A percentile compares a stretch with the other conserved stretches of the same genome.
Evolutionary conservation across 2,329 filamentous ascomycete genomes (phyloP).

Genomic region (Penicillium psychrosexuale): DNA sequence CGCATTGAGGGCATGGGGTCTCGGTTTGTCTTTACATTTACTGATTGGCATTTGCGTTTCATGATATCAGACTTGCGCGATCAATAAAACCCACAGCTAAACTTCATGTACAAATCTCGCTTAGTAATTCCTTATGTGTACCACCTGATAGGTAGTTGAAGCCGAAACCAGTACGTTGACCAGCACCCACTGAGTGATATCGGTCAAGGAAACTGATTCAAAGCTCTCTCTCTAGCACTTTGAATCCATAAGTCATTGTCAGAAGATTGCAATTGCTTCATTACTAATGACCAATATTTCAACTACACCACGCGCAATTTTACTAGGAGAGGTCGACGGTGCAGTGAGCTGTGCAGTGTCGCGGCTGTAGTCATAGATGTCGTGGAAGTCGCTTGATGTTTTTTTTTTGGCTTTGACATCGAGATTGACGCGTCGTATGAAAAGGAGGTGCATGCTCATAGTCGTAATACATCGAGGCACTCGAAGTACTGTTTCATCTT

Average conservation of each 20-base stretch:
- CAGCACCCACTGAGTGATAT: background rate
- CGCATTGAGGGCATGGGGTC: conserved; percentile 14
- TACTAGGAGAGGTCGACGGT: background rate
- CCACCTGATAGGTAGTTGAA: background rate
- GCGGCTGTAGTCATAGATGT: background rate
- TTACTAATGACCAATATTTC: background rate
- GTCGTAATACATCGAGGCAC: background rate
- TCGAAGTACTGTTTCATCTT: background rate
- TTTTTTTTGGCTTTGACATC: background rate
- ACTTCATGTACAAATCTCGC: background rate
- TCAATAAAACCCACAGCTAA: conserved; percentile 6
- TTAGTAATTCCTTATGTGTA: background rate
- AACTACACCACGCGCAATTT: background rate
- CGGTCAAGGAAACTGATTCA: background rate
- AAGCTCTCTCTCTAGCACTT: background rate
- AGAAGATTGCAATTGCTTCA: background rate
- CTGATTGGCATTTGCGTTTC: conserved; percentile 23
- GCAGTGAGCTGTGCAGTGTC: background rate
- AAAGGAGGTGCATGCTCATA: background rate
- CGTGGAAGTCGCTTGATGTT: background rate
- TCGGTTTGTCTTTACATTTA: conserved; percentile 17
- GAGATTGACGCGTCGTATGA: background rate
- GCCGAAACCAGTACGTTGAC: background rate
- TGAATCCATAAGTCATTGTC: background rate
- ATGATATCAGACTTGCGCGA: conserved; percentile 31